phyloP scores from a whole-genome alignment of 148 eudicot genomes.

The Amaranthus hypochondriacus region DNA sequence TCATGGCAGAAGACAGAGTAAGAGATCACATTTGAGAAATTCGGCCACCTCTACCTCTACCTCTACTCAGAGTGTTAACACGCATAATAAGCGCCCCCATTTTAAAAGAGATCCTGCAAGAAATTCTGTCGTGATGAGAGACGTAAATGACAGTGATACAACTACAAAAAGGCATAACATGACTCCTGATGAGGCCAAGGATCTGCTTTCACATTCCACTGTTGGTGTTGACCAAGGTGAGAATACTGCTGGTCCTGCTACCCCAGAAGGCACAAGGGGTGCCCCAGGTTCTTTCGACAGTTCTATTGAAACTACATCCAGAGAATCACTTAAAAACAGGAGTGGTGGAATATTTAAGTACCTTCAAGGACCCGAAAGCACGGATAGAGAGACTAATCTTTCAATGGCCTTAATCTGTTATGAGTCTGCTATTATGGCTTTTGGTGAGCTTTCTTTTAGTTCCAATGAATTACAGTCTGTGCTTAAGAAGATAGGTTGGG shows the following conservation, averaged over 20 bases:
- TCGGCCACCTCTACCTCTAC: conserved; percentile 27
- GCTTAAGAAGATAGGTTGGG: conserved; percentile 92
- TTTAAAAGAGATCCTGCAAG: conserved; percentile 1
- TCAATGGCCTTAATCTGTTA: conserved; percentile 62
- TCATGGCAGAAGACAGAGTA: conserved; percentile 53
- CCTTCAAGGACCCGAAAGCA: conserved; percentile 44
- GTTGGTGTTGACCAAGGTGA: conserved; percentile 11
- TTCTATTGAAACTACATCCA: conserved; percentile 29
- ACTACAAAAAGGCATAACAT: conserved; percentile 13
- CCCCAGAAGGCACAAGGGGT: conserved; percentile 7
- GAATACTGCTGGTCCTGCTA: conserved; percentile 17
- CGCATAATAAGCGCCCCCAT: conserved; percentile 19
- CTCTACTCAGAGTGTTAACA: conserved; percentile 14
- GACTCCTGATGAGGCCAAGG: conserved; percentile 11
- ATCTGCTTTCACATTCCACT: neutral
- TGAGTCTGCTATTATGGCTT: conserved; percentile 63
- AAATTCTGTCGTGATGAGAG: conserved; percentile 7
- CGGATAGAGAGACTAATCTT: conserved; percentile 54
- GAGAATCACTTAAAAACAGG: conserved; percentile 33
- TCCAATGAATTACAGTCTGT: conserved; percentile 60
- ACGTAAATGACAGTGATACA: neutral
- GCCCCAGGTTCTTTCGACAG: conserved; percentile 13
- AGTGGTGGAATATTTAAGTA: conserved; percentile 91
- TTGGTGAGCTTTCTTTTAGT: conserved; percentile 40
- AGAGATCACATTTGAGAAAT: conserved; percentile 40